Base-by-base conservation (phyloP, 164 flowering plant species). In the Berberis thunbergii region DNA sequence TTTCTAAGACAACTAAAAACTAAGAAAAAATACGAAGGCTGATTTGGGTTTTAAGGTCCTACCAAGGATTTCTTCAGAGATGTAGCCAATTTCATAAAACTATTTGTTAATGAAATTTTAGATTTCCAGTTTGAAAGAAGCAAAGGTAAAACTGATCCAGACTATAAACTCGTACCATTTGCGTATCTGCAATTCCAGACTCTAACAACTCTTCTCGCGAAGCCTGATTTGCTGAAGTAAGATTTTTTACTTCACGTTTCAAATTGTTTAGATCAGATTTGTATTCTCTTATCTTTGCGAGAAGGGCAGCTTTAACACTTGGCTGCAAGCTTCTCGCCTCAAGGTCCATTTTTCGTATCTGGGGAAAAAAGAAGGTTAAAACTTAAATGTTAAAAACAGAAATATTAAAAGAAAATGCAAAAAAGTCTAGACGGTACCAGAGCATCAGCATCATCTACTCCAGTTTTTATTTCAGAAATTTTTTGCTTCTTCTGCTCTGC, bases 401-500 rank as follows among this genome's bases (percentile, higher is more conserved):
- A 6, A 41, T 5, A 57, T 43, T 26, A 45, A 57, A 0, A 10
- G 3, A 3, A 52, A 9, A 52, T 3, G 11, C 54, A 12, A 60
- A 63, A 52, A 1, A 42, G 13, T 59, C 6, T 58, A 41, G 13
- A 59, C 62, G 13, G 6, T 57, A 90, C 97, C 97, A 91, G 65
- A 54, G 87, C 68, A 71, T 91, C 98, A 9, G 96, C 96, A 56
- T 89, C 89, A 54, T 86, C 92, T 60, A 90, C 45, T 59, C 95
- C 95, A 65, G 82, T 26, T 77, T 77, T 84, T 57, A 83, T 71
- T 65, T 88, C 95, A 40, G 87, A 78, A 41, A 88, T 44, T 64
- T 79, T 88, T 73, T 90, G 92, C 79, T 88, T 88, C 86, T 84
- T 88, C 60, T 73, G 86, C 68, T 90, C 97, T 90, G 87, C 63